These are phyloP conservation scores for Alternaria rosae DNA, from an alignment of 2,329 filamentous ascomycete genomes.

Conservation along the genomic window DNA sequence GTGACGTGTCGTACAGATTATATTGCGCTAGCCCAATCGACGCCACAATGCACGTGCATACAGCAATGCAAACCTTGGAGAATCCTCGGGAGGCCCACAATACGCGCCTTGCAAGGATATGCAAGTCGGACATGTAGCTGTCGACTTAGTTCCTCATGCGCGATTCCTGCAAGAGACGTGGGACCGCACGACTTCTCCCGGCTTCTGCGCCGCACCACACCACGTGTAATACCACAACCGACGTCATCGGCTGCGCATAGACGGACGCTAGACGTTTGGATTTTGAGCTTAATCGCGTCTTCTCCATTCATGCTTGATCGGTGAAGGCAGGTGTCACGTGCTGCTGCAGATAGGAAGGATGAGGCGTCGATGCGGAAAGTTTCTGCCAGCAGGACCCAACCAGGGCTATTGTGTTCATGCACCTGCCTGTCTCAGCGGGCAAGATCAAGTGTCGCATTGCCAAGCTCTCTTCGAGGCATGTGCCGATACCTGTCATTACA, in stretches of 20 bases:
- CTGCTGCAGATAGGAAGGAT: background rate
- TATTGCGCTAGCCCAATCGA: constrained; percentile 22
- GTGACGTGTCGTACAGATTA: constrained; percentile 34
- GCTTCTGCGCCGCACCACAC: constrained; percentile 7
- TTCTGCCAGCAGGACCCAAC: background rate
- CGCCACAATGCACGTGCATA: constrained; percentile 18
- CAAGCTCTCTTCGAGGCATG: background rate
- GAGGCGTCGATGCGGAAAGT: background rate
- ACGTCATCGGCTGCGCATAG: constrained; percentile 8
- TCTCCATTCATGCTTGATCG: background rate
- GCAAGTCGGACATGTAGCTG: constrained; percentile 10
- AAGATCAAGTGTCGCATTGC: background rate
- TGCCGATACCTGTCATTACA: background rate
- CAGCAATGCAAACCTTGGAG: constrained; percentile 10
- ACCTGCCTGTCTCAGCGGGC: background rate
- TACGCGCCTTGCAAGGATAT: constrained; percentile 7
- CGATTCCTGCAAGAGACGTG: constrained; percentile 4
- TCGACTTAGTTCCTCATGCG: constrained; percentile 5
- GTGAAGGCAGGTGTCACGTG: constrained; percentile 15
- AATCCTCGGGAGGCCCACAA: constrained; percentile 11
- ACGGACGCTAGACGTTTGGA: constrained; percentile 7
- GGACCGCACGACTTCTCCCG: constrained; percentile 6
- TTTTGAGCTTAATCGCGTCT: background rate
- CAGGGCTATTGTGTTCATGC: background rate
- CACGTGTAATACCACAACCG: constrained; percentile 7